Conservation (phyloP, 371 early-diverging fungal genomes). For the Nosema bombycis region DNA sequence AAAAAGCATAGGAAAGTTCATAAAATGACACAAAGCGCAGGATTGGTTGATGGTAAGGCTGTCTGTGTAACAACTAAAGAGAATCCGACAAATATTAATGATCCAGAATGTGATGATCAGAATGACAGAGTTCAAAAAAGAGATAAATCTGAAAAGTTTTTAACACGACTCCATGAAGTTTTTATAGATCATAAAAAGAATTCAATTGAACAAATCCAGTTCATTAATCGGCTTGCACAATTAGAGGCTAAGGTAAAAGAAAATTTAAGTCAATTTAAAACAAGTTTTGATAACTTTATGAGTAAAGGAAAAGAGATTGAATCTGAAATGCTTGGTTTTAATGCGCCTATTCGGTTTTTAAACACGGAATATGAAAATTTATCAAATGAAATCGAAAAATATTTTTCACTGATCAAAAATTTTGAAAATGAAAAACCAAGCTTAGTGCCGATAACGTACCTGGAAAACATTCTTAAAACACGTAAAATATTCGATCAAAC, state of each 20-base stretch:
- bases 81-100: too few relatives aligned
- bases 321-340: constrained; percentile 32
- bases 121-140: too few relatives aligned
- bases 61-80: too few relatives aligned
- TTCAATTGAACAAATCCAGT: neutral
- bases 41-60: too few relatives aligned
- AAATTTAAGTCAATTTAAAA: constrained; percentile 14
- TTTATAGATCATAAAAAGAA: neutral
- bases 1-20: too few relatives aligned
- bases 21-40: too few relatives aligned
- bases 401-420: neutral
- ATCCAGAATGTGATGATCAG: too few relatives aligned
- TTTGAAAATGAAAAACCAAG: neutral
- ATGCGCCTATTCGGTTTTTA: constrained; percentile 34
- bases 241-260: neutral
- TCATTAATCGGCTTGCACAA: neutral
- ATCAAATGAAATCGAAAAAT: constrained; percentile 33
- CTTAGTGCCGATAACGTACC: neutral
- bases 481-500: neutral
- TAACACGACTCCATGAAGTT: neutral
- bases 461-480: constrained; percentile 18
- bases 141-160: too few relatives aligned
- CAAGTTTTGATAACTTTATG: constrained; percentile 26
- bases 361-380: constrained; percentile 16
- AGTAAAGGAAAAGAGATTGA: constrained; percentile 23